These are phyloP conservation scores for Gossypium ekmanianum DNA, from an alignment of 345 rosid genomes.

Conservation along the genomic window DNA sequence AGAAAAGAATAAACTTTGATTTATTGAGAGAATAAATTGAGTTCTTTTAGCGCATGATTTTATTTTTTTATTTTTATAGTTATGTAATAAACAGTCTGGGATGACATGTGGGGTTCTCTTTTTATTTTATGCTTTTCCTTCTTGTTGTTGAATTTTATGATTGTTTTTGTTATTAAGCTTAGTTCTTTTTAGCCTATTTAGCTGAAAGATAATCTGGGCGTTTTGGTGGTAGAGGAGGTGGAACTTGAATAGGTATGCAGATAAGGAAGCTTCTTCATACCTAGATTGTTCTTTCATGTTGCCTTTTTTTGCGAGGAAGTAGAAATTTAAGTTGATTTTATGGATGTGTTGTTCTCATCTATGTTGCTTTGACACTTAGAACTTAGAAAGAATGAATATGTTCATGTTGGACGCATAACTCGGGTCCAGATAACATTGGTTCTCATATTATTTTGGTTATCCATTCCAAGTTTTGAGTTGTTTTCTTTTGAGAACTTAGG, in stretches of 20 bases:
- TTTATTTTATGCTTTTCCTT: background rate
- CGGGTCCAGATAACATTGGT: too few relatives aligned
- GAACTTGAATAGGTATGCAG: conserved; percentile 8
- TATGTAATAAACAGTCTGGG: background rate
- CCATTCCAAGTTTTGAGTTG: background rate
- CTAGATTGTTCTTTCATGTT: background rate
- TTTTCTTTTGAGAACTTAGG: background rate
- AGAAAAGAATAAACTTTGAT: background rate
- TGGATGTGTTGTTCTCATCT: too few relatives aligned
- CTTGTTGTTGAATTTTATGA: background rate
- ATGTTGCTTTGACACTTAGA: too few relatives aligned
- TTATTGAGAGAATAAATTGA: background rate
- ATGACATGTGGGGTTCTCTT: background rate
- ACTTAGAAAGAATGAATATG: too few relatives aligned
- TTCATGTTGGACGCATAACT: too few relatives aligned
- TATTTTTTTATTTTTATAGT: background rate
- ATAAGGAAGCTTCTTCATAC: background rate
- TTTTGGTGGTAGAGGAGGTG: background rate
- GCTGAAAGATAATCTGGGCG: background rate
- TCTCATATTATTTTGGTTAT: background rate
- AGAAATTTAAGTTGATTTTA: background rate
- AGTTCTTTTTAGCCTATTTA: background rate
- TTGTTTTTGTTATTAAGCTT: background rate
- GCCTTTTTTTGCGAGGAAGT: background rate
- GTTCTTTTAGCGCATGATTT: background rate